These are phyloP conservation scores for Trichosporon sp. DNA, from an alignment of 1,284 basidiomycete species.

Conservation along the genomic window DNA sequence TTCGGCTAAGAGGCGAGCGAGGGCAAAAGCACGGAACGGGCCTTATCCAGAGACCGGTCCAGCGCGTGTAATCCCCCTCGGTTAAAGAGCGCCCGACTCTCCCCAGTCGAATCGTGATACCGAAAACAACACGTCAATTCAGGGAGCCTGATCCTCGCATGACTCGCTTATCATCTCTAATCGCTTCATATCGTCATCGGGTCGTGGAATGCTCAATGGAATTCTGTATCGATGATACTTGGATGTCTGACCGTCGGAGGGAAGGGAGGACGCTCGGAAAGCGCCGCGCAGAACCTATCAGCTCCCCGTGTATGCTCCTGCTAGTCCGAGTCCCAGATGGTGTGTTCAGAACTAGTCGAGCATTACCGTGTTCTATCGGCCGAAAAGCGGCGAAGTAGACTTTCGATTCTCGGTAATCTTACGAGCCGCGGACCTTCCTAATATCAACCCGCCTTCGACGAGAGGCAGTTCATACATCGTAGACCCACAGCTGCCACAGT, in stretches of 20 bases:
- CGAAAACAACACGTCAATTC: not conserved
- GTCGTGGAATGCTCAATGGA: not conserved
- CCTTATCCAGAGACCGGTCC: slow-evolving; percentile 2
- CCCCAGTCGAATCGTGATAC: not conserved
- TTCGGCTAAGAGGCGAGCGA: slow-evolving; percentile 6
- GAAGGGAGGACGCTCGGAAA: too few species aligned
- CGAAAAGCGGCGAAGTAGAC: slow-evolving; percentile 1
- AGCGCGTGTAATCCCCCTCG: not conserved
- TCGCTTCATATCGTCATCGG: not conserved
- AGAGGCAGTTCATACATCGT: not conserved
- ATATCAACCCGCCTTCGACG: not conserved
- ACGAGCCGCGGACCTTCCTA: not conserved
- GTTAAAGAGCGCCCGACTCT: not conserved
- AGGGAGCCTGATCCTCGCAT: not conserved
- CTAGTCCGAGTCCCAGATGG: not conserved
- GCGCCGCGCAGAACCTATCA: not conserved
- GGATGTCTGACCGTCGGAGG: not conserved
- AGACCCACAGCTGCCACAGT: not conserved
- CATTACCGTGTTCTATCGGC: not conserved
- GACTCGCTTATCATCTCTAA: slow-evolving; percentile 5
- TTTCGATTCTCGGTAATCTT: not conserved
- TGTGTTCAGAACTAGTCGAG: not conserved
- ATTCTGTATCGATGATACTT: not conserved
- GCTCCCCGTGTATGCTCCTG: not conserved
- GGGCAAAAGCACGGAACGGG: not conserved